Percentiles rank a stretch among this genome's conserved stretches.
These are phyloP conservation scores for Pseudozyma sp. DNA, from an alignment of 1,284 basidiomycete genomes.

Conservation along the genomic window DNA sequence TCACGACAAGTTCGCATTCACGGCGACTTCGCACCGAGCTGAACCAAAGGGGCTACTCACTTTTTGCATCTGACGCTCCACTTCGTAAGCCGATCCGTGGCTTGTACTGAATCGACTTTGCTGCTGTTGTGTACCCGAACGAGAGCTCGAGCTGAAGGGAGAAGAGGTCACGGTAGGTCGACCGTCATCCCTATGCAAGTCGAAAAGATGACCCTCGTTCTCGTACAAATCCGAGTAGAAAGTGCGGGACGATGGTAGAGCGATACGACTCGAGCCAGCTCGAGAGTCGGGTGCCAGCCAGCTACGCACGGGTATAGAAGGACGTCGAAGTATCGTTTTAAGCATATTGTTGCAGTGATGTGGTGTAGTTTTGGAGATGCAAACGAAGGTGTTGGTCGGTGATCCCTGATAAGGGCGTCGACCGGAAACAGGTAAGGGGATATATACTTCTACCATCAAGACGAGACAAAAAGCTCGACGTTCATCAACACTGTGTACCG, in stretches of 20 bases:
- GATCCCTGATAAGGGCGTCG: too few relatives aligned
- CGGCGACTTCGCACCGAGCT: too few relatives aligned
- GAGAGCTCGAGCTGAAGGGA: constrained; percentile 9
- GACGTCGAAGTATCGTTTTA: constrained; percentile 7
- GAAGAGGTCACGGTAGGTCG: constrained; percentile 18
- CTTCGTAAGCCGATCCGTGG: constrained; percentile 29
- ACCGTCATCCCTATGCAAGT: constrained; percentile 26
- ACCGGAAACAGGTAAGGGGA: too few relatives aligned
- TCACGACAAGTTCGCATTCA: background rate
- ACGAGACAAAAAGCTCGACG: background rate
- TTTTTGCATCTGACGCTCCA: constrained; percentile 41
- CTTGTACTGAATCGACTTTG: constrained; percentile 26
- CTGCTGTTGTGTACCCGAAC: constrained; percentile 14
- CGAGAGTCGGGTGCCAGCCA: constrained; percentile 3
- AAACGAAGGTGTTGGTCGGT: background rate
- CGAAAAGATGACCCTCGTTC: constrained; percentile 43
- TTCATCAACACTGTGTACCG: background rate
- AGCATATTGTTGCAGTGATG: constrained; percentile 4
- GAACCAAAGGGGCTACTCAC: constrained; percentile 10
- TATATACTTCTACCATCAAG: background rate
- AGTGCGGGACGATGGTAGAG: constrained; percentile 10
- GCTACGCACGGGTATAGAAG: constrained; percentile 3
- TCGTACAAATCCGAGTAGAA: constrained; percentile 48
- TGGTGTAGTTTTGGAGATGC: background rate
- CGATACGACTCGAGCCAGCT: constrained; percentile 12